Base-by-base conservation (phyloP, 768 basidiomycete species). In the Paxillus ammoniavirescens region DNA sequence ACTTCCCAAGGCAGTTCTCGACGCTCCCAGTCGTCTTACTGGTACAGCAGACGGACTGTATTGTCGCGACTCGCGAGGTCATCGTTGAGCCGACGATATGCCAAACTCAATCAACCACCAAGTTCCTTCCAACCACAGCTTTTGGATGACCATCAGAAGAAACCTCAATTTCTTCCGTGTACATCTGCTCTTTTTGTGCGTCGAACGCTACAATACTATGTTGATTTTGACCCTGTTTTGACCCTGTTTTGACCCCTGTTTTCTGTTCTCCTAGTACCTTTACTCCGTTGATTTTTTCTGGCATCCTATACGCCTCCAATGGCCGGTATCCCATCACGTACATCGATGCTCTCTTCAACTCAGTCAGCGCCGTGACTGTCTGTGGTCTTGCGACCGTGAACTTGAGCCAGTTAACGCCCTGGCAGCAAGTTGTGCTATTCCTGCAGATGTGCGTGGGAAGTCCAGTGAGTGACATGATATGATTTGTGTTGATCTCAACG, bases 291-390 rank as follows among this genome's bases (percentile, higher is more conserved):
- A 73, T 94, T 50, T 81, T 83, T 58, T 89, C 91, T 17, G 83
- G 72, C 36, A 84, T 98, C 49, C 82, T 97, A 63, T 97, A 90
- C 63, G 91, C 84, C 23, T 81, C 80, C 71, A 93, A 93, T 76
- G 92, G 89, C 41, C 71, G 73, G 44, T 81, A 80, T 61, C 83
- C 80, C 42, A 80, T 93, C 36, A 62, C 81, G 17, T 94, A 89
- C 67, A 76, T 91, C 65, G 92, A 94, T 65, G 78, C 83, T 5
- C 77, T 93, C 33, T 94, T 84, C 76, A 82, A 81, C 68, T 88
- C 82, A 53, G 81, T 90, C 63, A 88, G 84, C 67, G 82, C 88
- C 13, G 83, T 92, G 75, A 84, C 85, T 5, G 86, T 89, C 52
- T 90, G 84, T 72, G 89, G 89, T n/a, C 73, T 89, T 41, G 78